Conservation (phyloP, 768 basidiomycete species). For the Infundibulicybe gibba region DNA sequence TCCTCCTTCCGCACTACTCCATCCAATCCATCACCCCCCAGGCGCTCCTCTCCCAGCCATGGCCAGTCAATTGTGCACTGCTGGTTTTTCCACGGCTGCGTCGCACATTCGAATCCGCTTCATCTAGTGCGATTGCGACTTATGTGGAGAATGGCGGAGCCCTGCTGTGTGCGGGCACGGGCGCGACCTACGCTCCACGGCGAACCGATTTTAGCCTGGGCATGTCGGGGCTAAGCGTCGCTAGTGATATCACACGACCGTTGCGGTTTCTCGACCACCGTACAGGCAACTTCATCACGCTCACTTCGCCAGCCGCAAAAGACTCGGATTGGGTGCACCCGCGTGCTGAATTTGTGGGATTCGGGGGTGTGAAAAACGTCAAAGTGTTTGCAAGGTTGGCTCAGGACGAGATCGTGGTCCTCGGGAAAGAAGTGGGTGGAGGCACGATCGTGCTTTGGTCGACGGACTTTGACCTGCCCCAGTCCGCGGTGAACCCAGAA, state of each 20-base stretch:
- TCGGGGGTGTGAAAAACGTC: conserved; percentile 18
- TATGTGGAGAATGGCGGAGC: conserved; percentile 69
- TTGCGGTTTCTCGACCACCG: conserved; percentile 32
- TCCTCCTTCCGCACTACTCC: conserved; percentile 74
- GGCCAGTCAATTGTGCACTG: conserved; percentile 71
- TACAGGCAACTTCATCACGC: conserved; percentile 26
- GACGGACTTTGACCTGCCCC: conserved; percentile 55
- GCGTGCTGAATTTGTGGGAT: conserved; percentile 23
- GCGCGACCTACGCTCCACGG: conserved; percentile 40
- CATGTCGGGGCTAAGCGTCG: too few species aligned
- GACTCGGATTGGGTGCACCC: conserved; percentile 18
- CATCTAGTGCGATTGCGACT: conserved; percentile 44
- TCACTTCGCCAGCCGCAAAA: conserved; percentile 15
- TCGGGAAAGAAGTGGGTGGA: conserved; percentile 29
- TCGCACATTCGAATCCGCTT: conserved; percentile 32
- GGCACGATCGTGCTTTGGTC: conserved; percentile 58
- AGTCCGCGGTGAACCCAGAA: conserved; percentile 15
- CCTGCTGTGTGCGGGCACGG: conserved; percentile 64
- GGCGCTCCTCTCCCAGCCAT: conserved; percentile 65
- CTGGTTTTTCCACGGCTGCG: conserved; percentile 73
- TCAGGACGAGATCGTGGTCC: conserved; percentile 23
- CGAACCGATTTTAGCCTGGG: conserved; percentile 2
- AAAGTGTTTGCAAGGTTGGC: conserved; percentile 28
- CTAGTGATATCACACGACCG: conserved; percentile 8
- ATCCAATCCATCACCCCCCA: conserved; percentile 65